phyloP scores from a whole-genome alignment of 352 stramenopile genomes.

The Discostella stelligera region DNA sequence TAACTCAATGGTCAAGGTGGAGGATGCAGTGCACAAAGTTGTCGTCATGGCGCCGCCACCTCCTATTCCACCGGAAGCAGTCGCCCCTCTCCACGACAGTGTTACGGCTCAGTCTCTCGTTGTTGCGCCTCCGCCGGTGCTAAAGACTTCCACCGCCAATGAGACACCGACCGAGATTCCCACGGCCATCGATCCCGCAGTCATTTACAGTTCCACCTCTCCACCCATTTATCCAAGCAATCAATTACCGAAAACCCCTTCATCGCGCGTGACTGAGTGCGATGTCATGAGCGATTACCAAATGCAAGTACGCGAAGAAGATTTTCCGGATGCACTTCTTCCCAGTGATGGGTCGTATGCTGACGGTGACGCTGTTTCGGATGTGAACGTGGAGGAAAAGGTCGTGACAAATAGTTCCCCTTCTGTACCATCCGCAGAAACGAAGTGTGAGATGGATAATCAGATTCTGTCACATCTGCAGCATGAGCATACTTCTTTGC shows the following conservation, averaged over 20 bases:
- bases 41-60: background rate
- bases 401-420: background rate
- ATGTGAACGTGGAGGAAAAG: background rate
- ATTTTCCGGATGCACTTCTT: conserved; percentile 12
- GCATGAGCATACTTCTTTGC: background rate
- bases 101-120: background rate
- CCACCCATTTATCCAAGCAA: conserved; percentile 12
- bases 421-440: background rate
- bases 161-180: background rate
- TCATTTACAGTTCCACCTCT: conserved; percentile 6
- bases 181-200: background rate
- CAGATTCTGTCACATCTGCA: background rate
- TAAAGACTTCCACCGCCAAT: background rate
- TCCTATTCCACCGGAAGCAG: background rate
- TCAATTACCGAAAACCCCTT: conserved; percentile 8
- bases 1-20: conserved; percentile 4
- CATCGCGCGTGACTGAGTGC: conserved; percentile 28
- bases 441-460: background rate
- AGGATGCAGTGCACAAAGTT: conserved; percentile 11
- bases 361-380: background rate
- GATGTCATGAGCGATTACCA: conserved; percentile 47
- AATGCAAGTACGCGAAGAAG: conserved; percentile 20
- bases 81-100: background rate
- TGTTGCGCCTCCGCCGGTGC: background rate
- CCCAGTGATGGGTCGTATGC: background rate